Evolutionary conservation across 2,329 filamentous ascomycete genomes (phyloP).

Genomic region (Helotiales sp.): DNA sequence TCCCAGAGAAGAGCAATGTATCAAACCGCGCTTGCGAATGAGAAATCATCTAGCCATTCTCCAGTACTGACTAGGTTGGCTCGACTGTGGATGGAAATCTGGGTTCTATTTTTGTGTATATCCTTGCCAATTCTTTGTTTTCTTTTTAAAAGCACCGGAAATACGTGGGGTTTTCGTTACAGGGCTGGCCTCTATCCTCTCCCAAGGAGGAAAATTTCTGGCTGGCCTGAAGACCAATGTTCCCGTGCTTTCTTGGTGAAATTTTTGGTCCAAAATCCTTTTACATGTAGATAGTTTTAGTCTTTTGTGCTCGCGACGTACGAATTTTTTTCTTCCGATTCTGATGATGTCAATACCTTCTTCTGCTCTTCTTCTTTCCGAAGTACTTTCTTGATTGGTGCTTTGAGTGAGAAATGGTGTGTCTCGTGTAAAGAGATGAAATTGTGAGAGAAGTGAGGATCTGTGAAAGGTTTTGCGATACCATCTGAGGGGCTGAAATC

Average conservation of each 20-base stretch:
- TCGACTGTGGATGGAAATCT: background rate
- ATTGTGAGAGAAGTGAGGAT: background rate
- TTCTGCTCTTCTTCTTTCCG: background rate
- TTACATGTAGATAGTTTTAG: conserved; percentile 11
- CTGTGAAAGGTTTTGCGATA: background rate
- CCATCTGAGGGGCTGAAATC: too few species aligned
- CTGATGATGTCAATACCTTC: conserved; percentile 1
- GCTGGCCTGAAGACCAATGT: background rate
- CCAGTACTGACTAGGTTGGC: background rate
- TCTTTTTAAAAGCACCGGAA: background rate
- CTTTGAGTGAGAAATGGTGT: background rate
- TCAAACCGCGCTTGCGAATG: background rate
- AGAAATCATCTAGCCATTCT: background rate
- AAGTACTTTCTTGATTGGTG: background rate
- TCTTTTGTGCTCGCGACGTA: background rate
- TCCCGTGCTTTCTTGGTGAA: too few species aligned
- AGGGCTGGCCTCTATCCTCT: conserved; percentile 27
- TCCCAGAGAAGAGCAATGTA: background rate
- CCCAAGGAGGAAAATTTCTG: too few species aligned
- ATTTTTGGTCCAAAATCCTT: background rate
- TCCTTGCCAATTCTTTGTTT: background rate
- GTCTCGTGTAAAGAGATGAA: background rate
- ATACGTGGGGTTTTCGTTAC: conserved; percentile 4
- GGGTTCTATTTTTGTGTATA: conserved; percentile 31
- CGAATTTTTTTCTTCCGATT: background rate